These are phyloP conservation scores for Amylostereum areolatum DNA, from an alignment of 1,284 basidiomycete genomes.

Conservation along the genomic window DNA sequence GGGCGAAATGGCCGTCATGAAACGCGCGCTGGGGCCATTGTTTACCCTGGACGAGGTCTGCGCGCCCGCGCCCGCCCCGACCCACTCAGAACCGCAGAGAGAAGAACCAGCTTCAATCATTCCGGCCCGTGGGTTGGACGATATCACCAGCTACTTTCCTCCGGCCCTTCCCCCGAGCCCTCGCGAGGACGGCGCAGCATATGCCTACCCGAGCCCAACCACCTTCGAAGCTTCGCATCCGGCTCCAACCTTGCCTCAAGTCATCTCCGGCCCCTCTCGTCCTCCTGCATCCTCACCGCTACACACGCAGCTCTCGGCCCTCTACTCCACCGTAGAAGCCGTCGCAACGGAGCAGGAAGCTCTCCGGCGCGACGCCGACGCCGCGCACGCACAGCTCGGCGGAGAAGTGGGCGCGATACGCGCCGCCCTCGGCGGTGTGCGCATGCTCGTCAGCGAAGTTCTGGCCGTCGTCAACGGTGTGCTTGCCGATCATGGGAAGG, in stretches of 20 bases:
- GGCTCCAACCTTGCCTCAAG: not conserved
- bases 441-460: not conserved
- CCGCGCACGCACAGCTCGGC: not conserved
- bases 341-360: not conserved
- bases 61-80: not conserved
- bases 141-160: too few species aligned
- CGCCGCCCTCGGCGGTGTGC: not conserved
- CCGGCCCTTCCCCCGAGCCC: not conserved
- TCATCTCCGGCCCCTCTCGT: too few species aligned
- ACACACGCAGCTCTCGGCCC: not conserved
- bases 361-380: not conserved
- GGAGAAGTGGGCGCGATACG: not conserved
- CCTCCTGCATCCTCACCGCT: too few species aligned
- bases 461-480: not conserved
- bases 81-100: not conserved
- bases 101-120: too few species aligned
- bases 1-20: slow-evolving; percentile 45
- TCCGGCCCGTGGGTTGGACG: too few species aligned
- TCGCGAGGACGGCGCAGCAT: not conserved
- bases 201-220: not conserved
- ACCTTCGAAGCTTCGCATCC: not conserved
- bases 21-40: slow-evolving; percentile 62
- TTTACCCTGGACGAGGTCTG: slow-evolving; percentile 26
- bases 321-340: not conserved
- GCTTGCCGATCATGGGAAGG: not conserved